These are phyloP conservation scores for Kodamaea leandrae DNA, from an alignment of 805 yeast genomes.

Conservation along the genomic window DNA sequence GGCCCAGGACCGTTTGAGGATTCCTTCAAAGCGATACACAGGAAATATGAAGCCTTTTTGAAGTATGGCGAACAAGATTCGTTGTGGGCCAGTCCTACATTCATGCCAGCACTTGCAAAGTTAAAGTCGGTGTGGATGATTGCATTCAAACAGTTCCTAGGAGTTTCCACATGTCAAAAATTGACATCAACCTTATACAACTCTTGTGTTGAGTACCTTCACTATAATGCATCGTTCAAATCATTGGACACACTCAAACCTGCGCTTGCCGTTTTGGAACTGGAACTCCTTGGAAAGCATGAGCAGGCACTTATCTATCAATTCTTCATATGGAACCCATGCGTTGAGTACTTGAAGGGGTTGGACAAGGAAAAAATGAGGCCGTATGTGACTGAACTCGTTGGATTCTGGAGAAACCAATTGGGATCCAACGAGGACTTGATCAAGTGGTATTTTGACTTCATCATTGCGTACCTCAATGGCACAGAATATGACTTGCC, in stretches of 20 bases:
- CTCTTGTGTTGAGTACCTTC: slow-evolving; percentile 1
- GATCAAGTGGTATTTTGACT: slow-evolving; percentile 23
- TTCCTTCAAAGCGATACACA: slow-evolving; percentile 5
- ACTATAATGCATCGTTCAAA: neutral
- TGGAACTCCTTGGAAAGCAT: neutral
- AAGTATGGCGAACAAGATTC: slow-evolving; percentile 12
- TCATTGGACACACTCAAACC: neutral
- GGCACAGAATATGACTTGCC: slow-evolving; percentile 12
- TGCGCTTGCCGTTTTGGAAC: slow-evolving; percentile 6
- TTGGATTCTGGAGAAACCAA: slow-evolving; percentile 6
- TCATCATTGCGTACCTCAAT: slow-evolving; percentile 14
- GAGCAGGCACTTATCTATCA: slow-evolving; percentile 21
- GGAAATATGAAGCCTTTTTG: slow-evolving; percentile 14
- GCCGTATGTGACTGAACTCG: slow-evolving; percentile 1
- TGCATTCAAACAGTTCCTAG: slow-evolving; percentile 15
- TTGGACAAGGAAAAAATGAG: slow-evolving; percentile 4
- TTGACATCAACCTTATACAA: slow-evolving; percentile 3
- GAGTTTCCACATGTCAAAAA: neutral
- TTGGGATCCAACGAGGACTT: neutral
- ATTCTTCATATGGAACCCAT: slow-evolving; percentile 35
- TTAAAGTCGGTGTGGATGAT: slow-evolving; percentile 15
- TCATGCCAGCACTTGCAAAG: slow-evolving; percentile 6
- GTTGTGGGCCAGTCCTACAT: slow-evolving; percentile 11
- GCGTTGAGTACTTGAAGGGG: slow-evolving; percentile 18
- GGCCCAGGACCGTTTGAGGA: slow-evolving; percentile 9